Evolutionary conservation across 1,139 yeast genomes (phyloP).

Genomic region (Protomyces macrosporus): DNA sequence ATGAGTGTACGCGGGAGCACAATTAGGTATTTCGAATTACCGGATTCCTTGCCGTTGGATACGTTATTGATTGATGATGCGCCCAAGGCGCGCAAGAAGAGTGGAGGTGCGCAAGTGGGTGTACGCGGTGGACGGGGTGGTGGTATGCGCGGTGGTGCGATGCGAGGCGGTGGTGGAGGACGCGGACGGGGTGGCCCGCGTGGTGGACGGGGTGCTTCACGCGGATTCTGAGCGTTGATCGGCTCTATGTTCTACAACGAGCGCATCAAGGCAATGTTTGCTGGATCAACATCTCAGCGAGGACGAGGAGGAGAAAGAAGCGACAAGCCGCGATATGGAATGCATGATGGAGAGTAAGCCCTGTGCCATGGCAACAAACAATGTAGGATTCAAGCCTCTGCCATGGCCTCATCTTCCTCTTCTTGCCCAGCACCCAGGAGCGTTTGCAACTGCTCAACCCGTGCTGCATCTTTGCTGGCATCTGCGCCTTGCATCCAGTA

Average conservation of each 20-base stretch:
- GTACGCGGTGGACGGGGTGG: slow-evolving; percentile 35
- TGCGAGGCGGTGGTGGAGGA: slow-evolving; percentile 33
- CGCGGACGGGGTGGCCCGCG: slow-evolving; percentile 35
- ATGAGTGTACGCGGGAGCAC: slow-evolving; percentile 88
- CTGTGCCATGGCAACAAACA: no score
- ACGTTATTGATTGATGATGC: slow-evolving; percentile 59
- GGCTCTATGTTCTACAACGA: not conserved
- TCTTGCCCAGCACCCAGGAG: slow-evolving; percentile 23
- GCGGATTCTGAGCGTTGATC: slow-evolving; percentile 31
- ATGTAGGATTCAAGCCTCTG: no score
- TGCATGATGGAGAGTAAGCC: not conserved
- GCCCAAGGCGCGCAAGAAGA: slow-evolving; percentile 43
- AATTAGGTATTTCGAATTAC: slow-evolving; percentile 75
- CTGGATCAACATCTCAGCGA: not conserved
- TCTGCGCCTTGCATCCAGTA: slow-evolving; percentile 79
- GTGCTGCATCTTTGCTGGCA: slow-evolving; percentile 22
- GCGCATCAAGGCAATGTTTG: no score
- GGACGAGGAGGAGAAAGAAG: not conserved
- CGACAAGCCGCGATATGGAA: no score
- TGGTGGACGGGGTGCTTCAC: slow-evolving; percentile 34
- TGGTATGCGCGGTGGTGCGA: slow-evolving; percentile 36
- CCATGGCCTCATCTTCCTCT: not conserved
- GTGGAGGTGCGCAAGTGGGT: slow-evolving; percentile 33
- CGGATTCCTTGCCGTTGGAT: slow-evolving; percentile 83
- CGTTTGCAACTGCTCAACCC: slow-evolving; percentile 24